Evolutionary conservation across 148 eudicot species (phyloP).

Genomic region (Persicaria maculosa): DNA sequence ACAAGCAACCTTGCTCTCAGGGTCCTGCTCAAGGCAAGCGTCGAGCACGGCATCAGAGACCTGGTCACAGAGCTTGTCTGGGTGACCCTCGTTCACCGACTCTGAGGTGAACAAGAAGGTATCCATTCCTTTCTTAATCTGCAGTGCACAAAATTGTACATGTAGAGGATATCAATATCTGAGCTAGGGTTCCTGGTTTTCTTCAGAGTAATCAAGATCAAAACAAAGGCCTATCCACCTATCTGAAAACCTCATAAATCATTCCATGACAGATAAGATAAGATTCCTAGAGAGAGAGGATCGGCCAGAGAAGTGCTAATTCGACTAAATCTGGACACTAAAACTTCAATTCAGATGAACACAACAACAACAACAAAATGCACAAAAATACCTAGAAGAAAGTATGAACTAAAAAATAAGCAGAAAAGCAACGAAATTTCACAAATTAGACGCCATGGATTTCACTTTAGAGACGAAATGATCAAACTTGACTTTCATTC

Average conservation of each 20-base stretch:
- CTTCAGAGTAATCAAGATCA: background rate
- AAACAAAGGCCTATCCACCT: background rate
- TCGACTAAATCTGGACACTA: background rate
- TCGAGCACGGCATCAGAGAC: slow-evolving; percentile 46
- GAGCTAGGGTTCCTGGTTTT: background rate
- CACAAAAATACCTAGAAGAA: background rate
- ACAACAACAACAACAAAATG: background rate
- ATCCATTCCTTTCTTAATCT: slow-evolving; percentile 23
- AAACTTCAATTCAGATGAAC: background rate
- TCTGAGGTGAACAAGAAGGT: slow-evolving; percentile 46
- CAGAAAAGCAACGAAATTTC: background rate
- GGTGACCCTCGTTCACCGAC: slow-evolving; percentile 52
- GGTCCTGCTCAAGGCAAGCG: slow-evolving; percentile 44
- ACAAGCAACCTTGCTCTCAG: slow-evolving; percentile 47
- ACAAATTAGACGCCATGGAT: background rate
- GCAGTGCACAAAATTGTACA: slow-evolving; percentile 8
- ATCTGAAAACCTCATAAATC: background rate
- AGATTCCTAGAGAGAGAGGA: background rate
- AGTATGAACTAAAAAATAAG: background rate
- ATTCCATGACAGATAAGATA: background rate
- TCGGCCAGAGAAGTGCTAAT: background rate
- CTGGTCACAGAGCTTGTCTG: slow-evolving; percentile 51
- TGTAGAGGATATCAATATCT: background rate
- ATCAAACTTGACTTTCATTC: background rate
- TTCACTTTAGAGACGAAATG: background rate